Base-by-base conservation (phyloP, 345 rosid species). In the Gossypium thurberi region DNA sequence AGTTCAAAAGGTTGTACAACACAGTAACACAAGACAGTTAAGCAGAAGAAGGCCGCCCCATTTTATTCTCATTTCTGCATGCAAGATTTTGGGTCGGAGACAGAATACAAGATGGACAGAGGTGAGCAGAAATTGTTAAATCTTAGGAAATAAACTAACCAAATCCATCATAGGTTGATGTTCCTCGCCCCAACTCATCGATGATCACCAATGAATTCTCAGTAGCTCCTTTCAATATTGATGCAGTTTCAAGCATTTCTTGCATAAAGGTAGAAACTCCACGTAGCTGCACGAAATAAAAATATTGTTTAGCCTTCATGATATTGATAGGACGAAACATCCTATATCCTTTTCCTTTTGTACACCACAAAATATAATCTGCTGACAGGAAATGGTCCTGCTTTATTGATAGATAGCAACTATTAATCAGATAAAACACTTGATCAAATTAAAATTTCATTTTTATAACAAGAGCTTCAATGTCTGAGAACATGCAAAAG, bases 231-330 rank as follows among this genome's bases (percentile, higher is more conserved):
- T 95, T 91, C 74, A 95, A 77, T 79, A 95, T 91, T 20, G 99
- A 95, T 68, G 98, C 97, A 14, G 97, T 92, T 81, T 95, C 99
- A 78, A 95, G 98, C 99, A 95, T 95, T 86, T 95, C 98, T 95
- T 95, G 99, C 99, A 92, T 92, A 81, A 95, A 95, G 44, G 99
- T 92, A 77, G 99, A 95, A 78, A 95, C 97, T 75, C 98, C 99
- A 4, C 90, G 98, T 44, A 91, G 80, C 99, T 95, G 75, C 37
- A 78, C 20, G 48, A n/a, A 75, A 28, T 42, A 74, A 55, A 69
- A 70, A 74, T 7, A 71, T 46, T 44, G 9, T 52, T 67, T 58
- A 69, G 66, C 75, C 26, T 82, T 58, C 21, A 20, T 4, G 62
- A 53, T 58, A 58, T 58, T 11, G 40, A 25, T 46, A 10, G 46